Base-by-base conservation (phyloP, 2,329 filamentous ascomycete genomes). In the Claviceps sp. region DNA sequence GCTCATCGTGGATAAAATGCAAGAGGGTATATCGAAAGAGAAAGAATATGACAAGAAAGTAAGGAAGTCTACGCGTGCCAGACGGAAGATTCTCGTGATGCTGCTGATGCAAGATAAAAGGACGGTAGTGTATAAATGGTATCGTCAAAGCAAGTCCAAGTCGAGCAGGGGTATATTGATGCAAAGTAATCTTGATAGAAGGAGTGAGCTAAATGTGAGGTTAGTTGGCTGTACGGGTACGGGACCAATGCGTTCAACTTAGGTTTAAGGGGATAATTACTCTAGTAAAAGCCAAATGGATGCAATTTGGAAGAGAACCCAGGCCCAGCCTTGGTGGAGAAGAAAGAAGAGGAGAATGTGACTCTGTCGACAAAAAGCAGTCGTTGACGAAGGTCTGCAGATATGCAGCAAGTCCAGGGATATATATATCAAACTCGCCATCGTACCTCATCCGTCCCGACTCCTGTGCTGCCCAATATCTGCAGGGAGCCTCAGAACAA, bases 281-380 rank as follows among this genome's bases (percentile, higher is more conserved):
- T 34, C 30, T 34, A 34, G 30, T 34, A 9, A 34, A 34, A 34
- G 30, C 30, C 30, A 34, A 34, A 34, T 6, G 34, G 8, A 38
- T 18, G 9, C 26, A 5, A n/a, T 47, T 20, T 38, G 14, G 24
- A 11, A 50, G 54, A 55, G 44, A 60, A 57, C 22, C 22, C 55
- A 60, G 69, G 70, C 62, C 66, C 65, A 69, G 60, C 60, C 63
- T 65, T 57, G 61, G 55, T 52, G 58, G 56, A 56, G 54, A 56
- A 55, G 50, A 34, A 34, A 11, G 61, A 62, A 57, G 60, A 34
- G 34, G 44, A 34, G 14, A 34, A 34, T 24, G 44, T 34, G 24
- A 34, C 14, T 62, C 61, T 63, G 61, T 63, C 61, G 63, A 66
- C 62, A 62, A 44, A 44, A 14, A 11, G 61, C 37, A 48, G 54